Percentiles rank a stretch among this genome's conserved stretches.
phyloP scores from a whole-genome alignment of 768 basidiomycete species.

The Pisolithus albus region DNA sequence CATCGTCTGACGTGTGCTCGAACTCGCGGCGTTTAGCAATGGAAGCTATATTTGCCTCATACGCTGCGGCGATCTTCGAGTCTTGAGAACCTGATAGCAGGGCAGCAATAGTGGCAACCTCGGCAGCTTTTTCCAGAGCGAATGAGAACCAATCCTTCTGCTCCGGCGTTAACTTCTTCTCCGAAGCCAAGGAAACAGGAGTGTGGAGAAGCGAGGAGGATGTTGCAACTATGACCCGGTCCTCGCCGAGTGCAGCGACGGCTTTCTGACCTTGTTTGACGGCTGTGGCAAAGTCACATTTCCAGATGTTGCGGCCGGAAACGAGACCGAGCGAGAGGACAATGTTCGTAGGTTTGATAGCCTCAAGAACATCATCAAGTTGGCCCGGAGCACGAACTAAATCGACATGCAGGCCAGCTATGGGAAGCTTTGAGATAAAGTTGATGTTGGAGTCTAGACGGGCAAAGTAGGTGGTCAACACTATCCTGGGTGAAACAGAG shows the following conservation, averaged over 20 bases:
- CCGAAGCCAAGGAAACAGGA: constrained; percentile 89
- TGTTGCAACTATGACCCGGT: constrained; percentile 89
- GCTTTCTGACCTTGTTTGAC: constrained; percentile 82
- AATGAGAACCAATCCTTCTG: constrained; percentile 99
- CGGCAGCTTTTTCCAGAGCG: constrained; percentile 89
- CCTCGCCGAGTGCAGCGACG: constrained; percentile 71
- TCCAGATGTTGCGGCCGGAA: constrained; percentile 99
- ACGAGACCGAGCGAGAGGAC: constrained; percentile 90
- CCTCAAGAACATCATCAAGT: constrained; percentile 73
- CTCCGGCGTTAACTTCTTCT: constrained; percentile 82
- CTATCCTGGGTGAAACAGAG: constrained; percentile 81
- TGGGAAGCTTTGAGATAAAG: constrained; percentile 85
- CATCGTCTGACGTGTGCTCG: constrained; percentile 88
- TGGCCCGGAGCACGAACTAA: constrained; percentile 90
- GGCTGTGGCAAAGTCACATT: constrained; percentile 83
- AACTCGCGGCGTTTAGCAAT: constrained; percentile 94
- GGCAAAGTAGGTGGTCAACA: constrained; percentile 94
- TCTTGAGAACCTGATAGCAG: constrained; percentile 83
- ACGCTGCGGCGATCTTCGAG: constrained; percentile 54
- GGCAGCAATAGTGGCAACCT: constrained; percentile 84
- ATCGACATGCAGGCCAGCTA: constrained; percentile 94
- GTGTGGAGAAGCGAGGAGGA: constrained; percentile 98
- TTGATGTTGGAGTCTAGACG: constrained; percentile 90
- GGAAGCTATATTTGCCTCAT: constrained; percentile 85
- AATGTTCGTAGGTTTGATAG: constrained; percentile 76